Percentiles rank a stretch among this genome's conserved stretches.
These are phyloP conservation scores for Hydnomerulius pinastri DNA, from an alignment of 768 basidiomycete species.

Conservation along the genomic window DNA sequence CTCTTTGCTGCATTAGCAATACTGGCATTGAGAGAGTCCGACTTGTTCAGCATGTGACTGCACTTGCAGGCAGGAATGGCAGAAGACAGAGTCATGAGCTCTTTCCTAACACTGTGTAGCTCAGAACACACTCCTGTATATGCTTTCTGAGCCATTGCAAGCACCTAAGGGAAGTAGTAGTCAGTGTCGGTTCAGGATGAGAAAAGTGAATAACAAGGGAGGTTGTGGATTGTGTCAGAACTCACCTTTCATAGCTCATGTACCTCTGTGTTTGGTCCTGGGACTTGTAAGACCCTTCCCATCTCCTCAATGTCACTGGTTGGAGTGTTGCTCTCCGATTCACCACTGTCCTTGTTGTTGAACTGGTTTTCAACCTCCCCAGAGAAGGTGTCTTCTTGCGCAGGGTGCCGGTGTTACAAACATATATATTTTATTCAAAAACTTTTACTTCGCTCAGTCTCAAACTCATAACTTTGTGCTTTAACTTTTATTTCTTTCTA, in stretches of 20 bases:
- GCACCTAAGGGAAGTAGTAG: background rate
- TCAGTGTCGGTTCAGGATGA: too few relatives aligned
- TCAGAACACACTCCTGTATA: background rate
- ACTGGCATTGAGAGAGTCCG: background rate
- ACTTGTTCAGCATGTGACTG: background rate
- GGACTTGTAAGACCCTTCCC: background rate
- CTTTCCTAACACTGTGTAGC: background rate
- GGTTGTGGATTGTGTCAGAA: background rate
- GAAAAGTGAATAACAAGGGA: too few relatives aligned
- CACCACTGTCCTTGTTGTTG: too few relatives aligned
- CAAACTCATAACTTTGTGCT: too few relatives aligned
- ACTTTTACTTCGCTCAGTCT: too few relatives aligned
- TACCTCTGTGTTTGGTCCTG: background rate
- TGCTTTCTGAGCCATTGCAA: background rate
- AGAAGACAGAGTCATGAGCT: background rate
- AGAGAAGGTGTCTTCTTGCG: background rate
- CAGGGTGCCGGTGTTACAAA: too few relatives aligned
- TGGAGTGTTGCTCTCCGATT: background rate
- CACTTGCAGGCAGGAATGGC: background rate
- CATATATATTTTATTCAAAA: too few relatives aligned
- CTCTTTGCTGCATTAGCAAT: background rate
- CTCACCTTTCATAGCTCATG: background rate
- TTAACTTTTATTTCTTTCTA: too few relatives aligned
- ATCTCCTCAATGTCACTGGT: background rate
- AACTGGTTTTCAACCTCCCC: too few relatives aligned